phyloP scores from a whole-genome alignment of 345 rosid species.

The Eucalyptus regnans region DNA sequence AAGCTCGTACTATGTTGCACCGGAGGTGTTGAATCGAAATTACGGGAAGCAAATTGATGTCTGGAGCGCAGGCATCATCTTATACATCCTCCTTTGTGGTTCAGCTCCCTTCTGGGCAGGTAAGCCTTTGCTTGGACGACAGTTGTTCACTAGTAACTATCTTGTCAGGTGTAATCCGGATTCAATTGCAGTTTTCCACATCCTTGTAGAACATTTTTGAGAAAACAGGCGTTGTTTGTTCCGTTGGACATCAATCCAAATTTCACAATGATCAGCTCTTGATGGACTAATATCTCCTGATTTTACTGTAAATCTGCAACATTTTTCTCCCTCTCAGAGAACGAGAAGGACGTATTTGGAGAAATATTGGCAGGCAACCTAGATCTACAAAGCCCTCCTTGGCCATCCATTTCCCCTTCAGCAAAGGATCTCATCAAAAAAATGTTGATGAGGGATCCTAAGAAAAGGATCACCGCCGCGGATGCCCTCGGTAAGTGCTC shows the following conservation, averaged over 20 bases:
- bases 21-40: slow-evolving; percentile 57
- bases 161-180: not conserved
- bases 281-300: not conserved
- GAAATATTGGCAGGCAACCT: slow-evolving; percentile 39
- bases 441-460: slow-evolving; percentile 67
- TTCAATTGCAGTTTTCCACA: not conserved
- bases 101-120: slow-evolving; percentile 97
- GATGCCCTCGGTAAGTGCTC: slow-evolving; percentile 58
- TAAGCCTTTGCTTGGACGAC: not conserved
- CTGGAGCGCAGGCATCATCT: slow-evolving; percentile 92
- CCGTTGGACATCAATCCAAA: not conserved
- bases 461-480: slow-evolving; percentile 56
- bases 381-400: slow-evolving; percentile 56
- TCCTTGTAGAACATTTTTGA: not conserved
- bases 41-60: slow-evolving; percentile 90
- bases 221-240: not conserved
- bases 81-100: slow-evolving; percentile 90
- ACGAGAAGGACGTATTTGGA: slow-evolving; percentile 52
- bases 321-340: slow-evolving; percentile 24
- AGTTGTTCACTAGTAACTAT: not conserved
- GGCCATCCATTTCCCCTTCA: slow-evolving; percentile 65
- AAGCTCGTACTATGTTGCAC: slow-evolving; percentile 92
- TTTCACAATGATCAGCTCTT: not conserved
- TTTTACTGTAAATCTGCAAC: not conserved
- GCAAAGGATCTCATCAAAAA: slow-evolving; percentile 70